A percentile compares a stretch with the other conserved stretches of the same genome.
These are phyloP conservation scores for Lithospermum erythrorhizon DNA, from an alignment of 257 asterid species.

Conservation along the genomic window DNA sequence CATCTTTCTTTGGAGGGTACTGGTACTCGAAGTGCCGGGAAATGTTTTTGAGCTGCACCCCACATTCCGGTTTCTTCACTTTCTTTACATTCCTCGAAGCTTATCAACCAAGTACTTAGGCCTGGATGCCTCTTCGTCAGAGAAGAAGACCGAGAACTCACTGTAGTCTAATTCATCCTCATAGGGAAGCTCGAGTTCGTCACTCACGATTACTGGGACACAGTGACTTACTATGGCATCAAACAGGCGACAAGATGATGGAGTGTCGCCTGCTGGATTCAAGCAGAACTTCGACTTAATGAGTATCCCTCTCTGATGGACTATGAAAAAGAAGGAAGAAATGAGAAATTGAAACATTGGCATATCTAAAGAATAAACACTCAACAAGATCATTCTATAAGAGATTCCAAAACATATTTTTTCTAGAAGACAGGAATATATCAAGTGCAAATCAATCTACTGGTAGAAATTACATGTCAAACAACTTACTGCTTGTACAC, in stretches of 20 bases:
- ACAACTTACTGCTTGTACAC: conserved; percentile 72
- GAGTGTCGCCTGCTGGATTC: conserved; percentile 94
- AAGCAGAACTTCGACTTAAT: conserved; percentile 87
- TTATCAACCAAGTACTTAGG: conserved; percentile 51
- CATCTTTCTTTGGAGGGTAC: conserved; percentile 66
- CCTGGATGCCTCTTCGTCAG: conserved; percentile 46
- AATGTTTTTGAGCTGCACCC: conserved; percentile 44
- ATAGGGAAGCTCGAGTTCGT: conserved; percentile 78
- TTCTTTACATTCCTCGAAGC: conserved; percentile 46
- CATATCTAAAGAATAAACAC: conserved; percentile 2
- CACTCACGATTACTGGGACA: conserved; percentile 82
- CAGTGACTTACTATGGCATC: conserved; percentile 95
- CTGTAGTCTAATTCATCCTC: conserved; percentile 86
- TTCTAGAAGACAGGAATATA: background rate
- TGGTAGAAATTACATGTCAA: background rate
- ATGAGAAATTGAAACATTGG: conserved; percentile 10
- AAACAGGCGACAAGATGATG: conserved; percentile 93
- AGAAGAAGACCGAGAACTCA: conserved; percentile 75
- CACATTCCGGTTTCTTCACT: conserved; percentile 70
- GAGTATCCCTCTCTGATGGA: conserved; percentile 75
- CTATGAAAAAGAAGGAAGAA: conserved; percentile 23
- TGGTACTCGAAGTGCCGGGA: conserved; percentile 77
- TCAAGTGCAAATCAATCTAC: background rate
- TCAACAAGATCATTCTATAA: background rate
- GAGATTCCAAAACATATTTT: background rate